A percentile compares a stretch with the other conserved stretches of the same genome.
Evolutionary conservation across 2,329 filamentous ascomycete species (phyloP).

Genomic region (Colletotrichum falcatum): DNA sequence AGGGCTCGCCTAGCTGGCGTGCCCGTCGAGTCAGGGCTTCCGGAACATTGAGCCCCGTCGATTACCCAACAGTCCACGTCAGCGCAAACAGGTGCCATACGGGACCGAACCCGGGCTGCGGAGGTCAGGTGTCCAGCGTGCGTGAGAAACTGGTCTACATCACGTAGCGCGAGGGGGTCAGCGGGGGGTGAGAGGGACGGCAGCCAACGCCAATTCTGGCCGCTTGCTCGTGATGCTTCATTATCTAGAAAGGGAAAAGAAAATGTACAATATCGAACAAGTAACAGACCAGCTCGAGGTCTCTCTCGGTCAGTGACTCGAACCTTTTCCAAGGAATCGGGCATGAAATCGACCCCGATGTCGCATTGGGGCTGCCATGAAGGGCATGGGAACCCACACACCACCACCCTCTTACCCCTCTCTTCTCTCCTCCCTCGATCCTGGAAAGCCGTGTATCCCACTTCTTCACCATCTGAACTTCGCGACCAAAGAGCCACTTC

Average conservation of each 20-base stretch:
- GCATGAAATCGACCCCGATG: conserved; percentile 20
- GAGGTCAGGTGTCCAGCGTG: background rate
- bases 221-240: conserved; percentile 23
- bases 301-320: background rate
- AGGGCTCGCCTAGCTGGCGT: background rate
- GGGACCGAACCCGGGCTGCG: background rate
- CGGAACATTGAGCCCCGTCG: background rate
- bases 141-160: conserved; percentile 14
- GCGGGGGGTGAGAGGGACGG: background rate
- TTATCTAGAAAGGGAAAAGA: conserved; percentile 5
- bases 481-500: conserved; percentile 1
- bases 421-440: background rate
- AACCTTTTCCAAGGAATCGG: conserved; percentile 5
- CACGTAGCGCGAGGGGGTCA: background rate
- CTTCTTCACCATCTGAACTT: conserved; percentile 16
- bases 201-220: conserved; percentile 18
- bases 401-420: background rate
- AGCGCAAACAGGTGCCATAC: background rate
- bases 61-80: conserved; percentile 27
- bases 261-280: conserved; percentile 1
- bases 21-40: background rate
- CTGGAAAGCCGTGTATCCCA: conserved; percentile 14
- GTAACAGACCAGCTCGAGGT: background rate
- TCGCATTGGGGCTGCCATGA: background rate
- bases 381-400: background rate